A percentile compares a stretch with the other conserved stretches of the same genome.
Conservation (phyloP, 169 alveolate species). For the Eimeria falciformis region DNA sequence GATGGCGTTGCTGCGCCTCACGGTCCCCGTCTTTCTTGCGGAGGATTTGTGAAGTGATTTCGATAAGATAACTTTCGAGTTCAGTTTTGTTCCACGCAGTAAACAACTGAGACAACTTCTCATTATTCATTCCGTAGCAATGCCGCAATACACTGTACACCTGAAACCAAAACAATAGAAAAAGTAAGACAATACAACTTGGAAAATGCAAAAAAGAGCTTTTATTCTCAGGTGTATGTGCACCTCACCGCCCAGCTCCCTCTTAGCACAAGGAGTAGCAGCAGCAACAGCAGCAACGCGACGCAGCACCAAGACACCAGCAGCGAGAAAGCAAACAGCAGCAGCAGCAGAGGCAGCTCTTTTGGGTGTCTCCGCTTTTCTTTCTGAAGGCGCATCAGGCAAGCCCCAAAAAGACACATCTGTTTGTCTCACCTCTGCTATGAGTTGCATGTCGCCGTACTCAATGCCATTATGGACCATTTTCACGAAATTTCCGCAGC, state of each 20-base stretch:
- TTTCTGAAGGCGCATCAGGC: no score
- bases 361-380: no score
- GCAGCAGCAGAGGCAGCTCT: no score
- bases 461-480: slow-evolving; percentile 93
- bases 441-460: slow-evolving; percentile 89
- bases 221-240: background rate
- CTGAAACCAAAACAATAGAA: slow-evolving; percentile 2
- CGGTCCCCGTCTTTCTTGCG: slow-evolving; percentile 81
- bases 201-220: background rate
- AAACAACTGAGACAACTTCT: background rate
- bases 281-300: no score
- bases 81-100: slow-evolving; percentile 80
- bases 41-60: slow-evolving; percentile 85
- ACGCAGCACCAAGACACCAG: background rate
- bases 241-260: background rate
- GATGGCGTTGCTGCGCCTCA: background rate
- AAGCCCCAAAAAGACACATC: no score
- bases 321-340: no score
- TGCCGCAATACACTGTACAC: slow-evolving; percentile 52
- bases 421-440: slow-evolving; percentile 83
- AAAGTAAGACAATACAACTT: background rate
- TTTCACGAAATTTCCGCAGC: slow-evolving; percentile 90
- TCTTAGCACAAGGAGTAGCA: no score
- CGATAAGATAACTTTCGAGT: slow-evolving; percentile 84
- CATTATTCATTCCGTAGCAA: slow-evolving; percentile 8